phyloP scores from a whole-genome alignment of 139 green algal genomes.

The Astrephomene gubernaculifera region DNA sequence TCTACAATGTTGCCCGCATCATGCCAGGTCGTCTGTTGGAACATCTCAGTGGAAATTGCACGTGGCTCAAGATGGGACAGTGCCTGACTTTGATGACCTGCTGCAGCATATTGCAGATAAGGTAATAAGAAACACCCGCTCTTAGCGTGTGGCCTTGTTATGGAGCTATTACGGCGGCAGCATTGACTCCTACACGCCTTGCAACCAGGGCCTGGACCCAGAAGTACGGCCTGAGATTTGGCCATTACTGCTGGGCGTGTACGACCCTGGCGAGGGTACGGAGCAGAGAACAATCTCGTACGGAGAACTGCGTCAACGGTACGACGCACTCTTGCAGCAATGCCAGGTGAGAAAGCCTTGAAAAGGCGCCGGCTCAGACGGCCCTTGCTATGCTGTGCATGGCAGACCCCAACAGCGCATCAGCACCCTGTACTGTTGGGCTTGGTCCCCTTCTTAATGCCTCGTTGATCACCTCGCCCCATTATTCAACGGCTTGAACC shows the following conservation, averaged over 20 bases:
- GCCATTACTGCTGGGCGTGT: conserved; percentile 76
- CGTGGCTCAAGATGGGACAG: not conserved
- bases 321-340: conserved; percentile 63
- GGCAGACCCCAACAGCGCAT: too few relatives aligned
- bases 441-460: too few relatives aligned
- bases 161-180: too few relatives aligned
- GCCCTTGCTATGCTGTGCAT: too few relatives aligned
- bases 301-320: conserved; percentile 44
- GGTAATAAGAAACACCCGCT: conserved; percentile 24
- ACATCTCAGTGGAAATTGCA: not conserved
- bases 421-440: too few relatives aligned
- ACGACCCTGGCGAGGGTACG: conserved; percentile 17
- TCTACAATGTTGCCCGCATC: too few relatives aligned
- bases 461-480: too few relatives aligned
- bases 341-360: conserved; percentile 65
- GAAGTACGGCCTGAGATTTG: conserved; percentile 63
- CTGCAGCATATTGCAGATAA: conserved; percentile 45
- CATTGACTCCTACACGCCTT: too few relatives aligned
- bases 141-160: too few relatives aligned
- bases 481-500: not conserved
- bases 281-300: not conserved
- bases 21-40: conserved; percentile 14
- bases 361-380: too few relatives aligned
- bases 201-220: conserved; percentile 69
- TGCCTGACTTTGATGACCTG: not conserved